phyloP scores from a whole-genome alignment of 306 rosid genomes.

The Lathyrus sativus region DNA sequence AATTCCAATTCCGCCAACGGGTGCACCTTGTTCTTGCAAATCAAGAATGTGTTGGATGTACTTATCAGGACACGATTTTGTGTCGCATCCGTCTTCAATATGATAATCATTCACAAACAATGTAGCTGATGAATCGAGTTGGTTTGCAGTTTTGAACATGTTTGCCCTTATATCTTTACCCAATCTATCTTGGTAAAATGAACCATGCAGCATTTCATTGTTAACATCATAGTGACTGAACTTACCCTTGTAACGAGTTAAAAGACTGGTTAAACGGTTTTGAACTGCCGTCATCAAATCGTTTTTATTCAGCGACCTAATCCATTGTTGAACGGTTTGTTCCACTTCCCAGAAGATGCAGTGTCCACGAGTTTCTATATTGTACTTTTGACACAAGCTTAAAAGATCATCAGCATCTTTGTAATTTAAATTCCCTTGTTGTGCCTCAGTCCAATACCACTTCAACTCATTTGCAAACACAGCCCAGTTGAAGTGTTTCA shows the following conservation, averaged over 20 bases:
- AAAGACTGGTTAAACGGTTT: conserved; percentile 64
- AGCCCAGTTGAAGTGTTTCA: conserved; percentile 88
- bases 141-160: conserved; percentile 84
- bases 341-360: conserved; percentile 97
- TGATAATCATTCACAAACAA: conserved; percentile 86
- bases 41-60: conserved; percentile 77
- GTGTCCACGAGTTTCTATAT: conserved; percentile 77
- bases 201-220: conserved; percentile 93
- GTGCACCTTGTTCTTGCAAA: conserved; percentile 82
- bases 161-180: conserved; percentile 78
- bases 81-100: conserved; percentile 86
- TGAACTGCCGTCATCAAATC: conserved; percentile 78
- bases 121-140: conserved; percentile 72
- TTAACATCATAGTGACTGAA: conserved; percentile 90
- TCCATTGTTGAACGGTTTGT: conserved; percentile 69
- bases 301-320: conserved; percentile 56
- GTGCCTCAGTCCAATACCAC: conserved; percentile 97
- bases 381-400: conserved; percentile 60
- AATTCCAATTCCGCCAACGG: conserved; percentile 85
- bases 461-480: conserved; percentile 92
- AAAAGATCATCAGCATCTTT: conserved; percentile 87
- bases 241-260: conserved; percentile 80
- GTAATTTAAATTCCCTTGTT: conserved; percentile 76
- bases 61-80: conserved; percentile 70
- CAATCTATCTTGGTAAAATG: conserved; percentile 73